Evolutionary conservation across 352 stramenopile species (phyloP), one percentile per base, ranked within the genome.

Genomic region (Phytophthora multivora): DNA sequence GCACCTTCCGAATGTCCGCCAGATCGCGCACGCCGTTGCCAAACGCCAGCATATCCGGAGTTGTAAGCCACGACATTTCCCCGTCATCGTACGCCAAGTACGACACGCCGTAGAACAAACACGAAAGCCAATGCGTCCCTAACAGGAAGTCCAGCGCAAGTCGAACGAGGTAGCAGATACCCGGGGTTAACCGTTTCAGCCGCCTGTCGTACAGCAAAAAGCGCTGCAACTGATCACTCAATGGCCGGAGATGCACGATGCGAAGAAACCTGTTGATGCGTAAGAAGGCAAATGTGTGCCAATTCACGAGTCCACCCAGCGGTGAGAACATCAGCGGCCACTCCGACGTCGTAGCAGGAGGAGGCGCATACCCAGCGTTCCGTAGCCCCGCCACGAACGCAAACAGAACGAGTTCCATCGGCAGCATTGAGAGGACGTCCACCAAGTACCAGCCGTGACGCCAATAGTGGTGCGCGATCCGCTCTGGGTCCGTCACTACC

Each of bases 41-140:
- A 35, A 88, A 86, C 11, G 63, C 66, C 5, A 91, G 63, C 82
- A 91, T 91, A 1, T 79, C 80, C 0, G 74, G 72, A 5, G 69
- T 73, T 13, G 74, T 87, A 35, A 90, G 76, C 78, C 80, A 90
- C 41, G 76, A 87, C 21, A 56, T 40, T 13, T 66, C 57, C 18
- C 58, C 67, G 19, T 80, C 61, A 21, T 65, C 53, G 41, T 79
- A 76, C 19, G 65, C 53, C 35, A 83, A 38, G 59, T 80, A 91
- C 35, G 80, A 88, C 3, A 82, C 61, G 13, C 80, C 78, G 49
- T 75, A 81, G 36, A 75, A 88, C 7, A 85, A 36, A 16, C 78
- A 88, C 53, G 75, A 71, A 43, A 88, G 51, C 78, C 78, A 88
- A 67, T 88, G 78, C 2, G 73, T 75, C 11, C 75, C 75, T 41